Evolutionary conservation across 176 grass and related monocot species (phyloP), one percentile per base, ranked within the genome.

Genomic region (Hyparrhenia diplandra): DNA sequence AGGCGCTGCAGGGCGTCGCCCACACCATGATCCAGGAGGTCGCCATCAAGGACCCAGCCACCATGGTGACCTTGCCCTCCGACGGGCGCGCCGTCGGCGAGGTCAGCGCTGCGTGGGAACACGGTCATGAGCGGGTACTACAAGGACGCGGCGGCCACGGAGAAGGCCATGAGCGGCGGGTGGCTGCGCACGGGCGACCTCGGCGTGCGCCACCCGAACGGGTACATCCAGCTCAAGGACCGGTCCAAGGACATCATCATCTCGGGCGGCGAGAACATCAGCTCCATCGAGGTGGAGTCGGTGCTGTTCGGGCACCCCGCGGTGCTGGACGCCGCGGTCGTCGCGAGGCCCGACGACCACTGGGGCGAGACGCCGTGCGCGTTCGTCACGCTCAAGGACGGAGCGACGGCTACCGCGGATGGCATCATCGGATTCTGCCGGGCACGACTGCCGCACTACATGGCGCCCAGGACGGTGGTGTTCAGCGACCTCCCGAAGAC

Each of bases 61-160:
- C 80, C 20, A 94, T 91, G 88, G 76, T 43, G 36, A 89, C 75
- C 65, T 21, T 94, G 29, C 83, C 92, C 1, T 80, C 70, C 10
- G 92, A 94, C 73, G 92, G 88, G 30, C 64, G 16, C 47, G 75
- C 88, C 28, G 64, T 94, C 1, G 92, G 92, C 13, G 92, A 94
- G 82, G 88, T 94, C 21, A 88, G 32, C 91, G 82, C 57, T 91
- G 16, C 80, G 89, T 0, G 88, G 92, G 23, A 94, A 94, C 86
- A 91, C 79, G 42, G 61, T 94, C 18, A 94, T 91, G 89, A 84
- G 79, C 57, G 92, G 92, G 47, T 91, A 91, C 41, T 91, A 88
- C 82, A 82, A 90, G 67, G 87, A 93, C 61, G 61, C 31, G 18
- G 39, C 4, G 0, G 82, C 68, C 10, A 90, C 91, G 14, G 82